phyloP scores from a whole-genome alignment of 2,329 filamentous ascomycete species.

The Pseudogymnoascus sp. region DNA sequence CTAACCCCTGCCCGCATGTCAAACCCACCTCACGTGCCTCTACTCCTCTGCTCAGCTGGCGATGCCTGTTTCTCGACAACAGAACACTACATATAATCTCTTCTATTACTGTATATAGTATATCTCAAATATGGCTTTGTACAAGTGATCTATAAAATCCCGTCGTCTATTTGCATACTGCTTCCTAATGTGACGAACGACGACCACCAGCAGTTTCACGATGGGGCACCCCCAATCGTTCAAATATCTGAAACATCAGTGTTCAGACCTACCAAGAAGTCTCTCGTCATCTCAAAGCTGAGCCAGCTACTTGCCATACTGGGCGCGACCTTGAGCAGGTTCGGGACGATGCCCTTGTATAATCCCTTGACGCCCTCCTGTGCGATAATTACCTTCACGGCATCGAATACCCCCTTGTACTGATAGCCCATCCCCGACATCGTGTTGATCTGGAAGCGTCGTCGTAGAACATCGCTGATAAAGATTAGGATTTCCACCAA shows the following conservation, averaged over 20 bases:
- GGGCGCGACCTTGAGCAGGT: slow-evolving; percentile 91
- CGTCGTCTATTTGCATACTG: slow-evolving; percentile 3
- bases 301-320: slow-evolving; percentile 99
- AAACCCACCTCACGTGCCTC: background rate
- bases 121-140: slow-evolving; percentile 6
- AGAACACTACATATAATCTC: background rate
- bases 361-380: slow-evolving; percentile 79
- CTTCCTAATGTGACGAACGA: background rate
- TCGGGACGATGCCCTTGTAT: slow-evolving; percentile 94
- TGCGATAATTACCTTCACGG: slow-evolving; percentile 68
- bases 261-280: slow-evolving; percentile 64
- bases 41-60: background rate
- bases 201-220: background rate
- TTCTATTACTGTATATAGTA: slow-evolving; percentile 7
- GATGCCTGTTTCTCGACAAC: background rate
- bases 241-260: slow-evolving; percentile 27
- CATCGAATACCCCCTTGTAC: slow-evolving; percentile 81
- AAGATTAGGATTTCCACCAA: slow-evolving; percentile 16
- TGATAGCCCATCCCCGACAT: slow-evolving; percentile 98
- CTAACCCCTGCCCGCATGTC: background rate
- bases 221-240: background rate
- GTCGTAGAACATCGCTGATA: slow-evolving; percentile 74
- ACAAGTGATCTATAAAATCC: slow-evolving; percentile 4
- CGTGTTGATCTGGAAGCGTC: slow-evolving; percentile 96
- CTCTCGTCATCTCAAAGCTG: slow-evolving; percentile 88